phyloP scores from a whole-genome alignment of 2,329 filamentous ascomycete species.

The Aspergillus piperis region DNA sequence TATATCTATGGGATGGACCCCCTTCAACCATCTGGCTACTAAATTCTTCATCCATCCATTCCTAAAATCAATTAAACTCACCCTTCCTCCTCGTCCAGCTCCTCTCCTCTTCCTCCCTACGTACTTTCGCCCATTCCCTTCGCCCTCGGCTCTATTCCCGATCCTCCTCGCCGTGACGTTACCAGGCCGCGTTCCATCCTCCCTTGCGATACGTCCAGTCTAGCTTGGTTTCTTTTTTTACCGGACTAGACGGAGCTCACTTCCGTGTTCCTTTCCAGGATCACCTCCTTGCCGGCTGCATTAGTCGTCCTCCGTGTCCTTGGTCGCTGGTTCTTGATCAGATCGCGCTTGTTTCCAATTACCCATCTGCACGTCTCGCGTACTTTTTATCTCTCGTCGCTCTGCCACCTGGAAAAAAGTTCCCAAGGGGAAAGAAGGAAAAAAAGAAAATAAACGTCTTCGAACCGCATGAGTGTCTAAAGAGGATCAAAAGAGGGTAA shows the following conservation, averaged over 20 bases:
- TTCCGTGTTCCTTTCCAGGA: constrained; percentile 34
- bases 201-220: constrained; percentile 27
- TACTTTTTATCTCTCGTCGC: constrained; percentile 1
- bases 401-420: constrained; percentile 10
- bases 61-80: constrained; percentile 21
- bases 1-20: constrained; percentile 39
- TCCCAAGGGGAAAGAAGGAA: constrained; percentile 3
- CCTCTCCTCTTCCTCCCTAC: constrained; percentile 17
- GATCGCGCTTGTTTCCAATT: constrained; percentile 19
- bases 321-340: constrained; percentile 20
- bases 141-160: constrained; percentile 14
- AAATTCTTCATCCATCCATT: constrained; percentile 29
- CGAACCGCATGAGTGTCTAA: constrained; percentile 14
- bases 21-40: constrained; percentile 28
- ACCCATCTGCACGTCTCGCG: constrained; percentile 18
- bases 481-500: constrained; percentile 8
- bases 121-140: constrained; percentile 18
- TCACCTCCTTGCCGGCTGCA: constrained; percentile 38
- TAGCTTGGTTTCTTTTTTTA: constrained; percentile 15
- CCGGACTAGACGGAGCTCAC: constrained; percentile 24
- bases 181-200: constrained; percentile 21
- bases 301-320: constrained; percentile 27
- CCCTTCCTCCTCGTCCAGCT: constrained; percentile 17
- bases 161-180: constrained; percentile 22
- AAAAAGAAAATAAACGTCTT: constrained; percentile 8